Percentiles rank a stretch among this genome's conserved stretches.
Evolutionary conservation across 208 protist species (phyloP).

Genomic region (Chromosphaera perkinsii): DNA sequence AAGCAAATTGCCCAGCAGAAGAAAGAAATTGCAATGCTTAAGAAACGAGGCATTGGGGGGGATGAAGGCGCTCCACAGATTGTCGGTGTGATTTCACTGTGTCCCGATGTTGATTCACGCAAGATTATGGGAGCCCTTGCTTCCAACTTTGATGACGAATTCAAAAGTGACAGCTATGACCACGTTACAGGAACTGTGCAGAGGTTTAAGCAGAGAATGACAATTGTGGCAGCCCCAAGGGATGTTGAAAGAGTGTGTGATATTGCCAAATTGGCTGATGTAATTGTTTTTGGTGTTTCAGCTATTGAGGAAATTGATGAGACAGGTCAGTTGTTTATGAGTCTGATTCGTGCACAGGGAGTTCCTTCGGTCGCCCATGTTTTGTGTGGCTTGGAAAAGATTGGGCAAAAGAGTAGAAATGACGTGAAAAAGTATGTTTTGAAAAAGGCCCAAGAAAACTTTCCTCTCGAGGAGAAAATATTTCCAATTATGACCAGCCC

Average conservation of each 20-base stretch:
- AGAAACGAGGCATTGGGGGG: constrained; percentile 12
- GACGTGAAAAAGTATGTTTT: constrained; percentile 4
- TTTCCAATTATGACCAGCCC: neutral
- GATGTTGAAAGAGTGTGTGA: constrained; percentile 10
- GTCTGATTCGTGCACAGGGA: constrained; percentile 11
- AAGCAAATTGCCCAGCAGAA: constrained; percentile 14
- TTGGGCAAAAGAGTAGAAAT: constrained; percentile 4
- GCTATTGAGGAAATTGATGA: neutral
- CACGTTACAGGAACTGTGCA: neutral
- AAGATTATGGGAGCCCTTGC: neutral
- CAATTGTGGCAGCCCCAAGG: neutral
- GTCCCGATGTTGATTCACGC: neutral
- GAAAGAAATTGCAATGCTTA: neutral
- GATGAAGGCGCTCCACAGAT: constrained; percentile 10
- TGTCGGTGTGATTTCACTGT: constrained; percentile 14
- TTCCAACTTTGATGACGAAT: neutral
- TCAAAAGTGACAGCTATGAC: neutral
- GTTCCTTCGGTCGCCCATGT: constrained; percentile 11
- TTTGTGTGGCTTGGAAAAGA: neutral
- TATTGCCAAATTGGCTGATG: constrained; percentile 11
- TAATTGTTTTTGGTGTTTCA: constrained; percentile 17
- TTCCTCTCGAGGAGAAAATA: constrained; percentile 20
- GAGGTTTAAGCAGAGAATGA: neutral
- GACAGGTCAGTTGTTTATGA: constrained; percentile 1
- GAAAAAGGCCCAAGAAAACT: constrained; percentile 7